These are phyloP conservation scores for Penicillium psychrofluorescens DNA, from an alignment of 495 filamentous ascomycete species.

Conservation along the genomic window DNA sequence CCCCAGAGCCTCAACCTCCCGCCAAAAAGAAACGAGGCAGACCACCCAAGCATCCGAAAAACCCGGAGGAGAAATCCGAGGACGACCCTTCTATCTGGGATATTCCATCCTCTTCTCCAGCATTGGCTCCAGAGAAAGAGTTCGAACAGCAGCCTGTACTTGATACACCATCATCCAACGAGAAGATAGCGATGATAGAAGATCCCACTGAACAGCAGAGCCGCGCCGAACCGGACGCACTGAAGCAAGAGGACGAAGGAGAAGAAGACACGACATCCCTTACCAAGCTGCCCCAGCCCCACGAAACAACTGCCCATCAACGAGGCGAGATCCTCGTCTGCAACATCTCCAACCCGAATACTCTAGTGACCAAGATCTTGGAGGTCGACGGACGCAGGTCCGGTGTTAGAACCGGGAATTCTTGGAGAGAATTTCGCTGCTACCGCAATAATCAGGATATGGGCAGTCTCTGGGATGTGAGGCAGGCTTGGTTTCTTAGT, in stretches of 20 bases:
- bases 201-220: too few species aligned
- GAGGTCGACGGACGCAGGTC: constrained; percentile 29
- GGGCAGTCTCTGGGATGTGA: constrained; percentile 47
- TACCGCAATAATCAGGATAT: constrained; percentile 49
- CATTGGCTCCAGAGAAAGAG: too few species aligned
- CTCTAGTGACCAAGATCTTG: constrained; percentile 31
- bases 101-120: too few species aligned
- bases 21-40: constrained; percentile 13
- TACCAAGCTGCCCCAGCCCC: too few species aligned
- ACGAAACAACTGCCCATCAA: not conserved
- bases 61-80: not conserved
- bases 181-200: too few species aligned
- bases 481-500: constrained; percentile 37
- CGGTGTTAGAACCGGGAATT: constrained; percentile 33
- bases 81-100: not conserved
- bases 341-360: constrained; percentile 21
- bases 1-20: constrained; percentile 8
- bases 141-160: too few species aligned
- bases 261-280: too few species aligned
- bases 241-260: too few species aligned
- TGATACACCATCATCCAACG: too few species aligned
- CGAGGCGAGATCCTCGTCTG: constrained; percentile 22
- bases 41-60: constrained; percentile 4
- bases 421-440: constrained; percentile 46
- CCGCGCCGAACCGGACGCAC: too few species aligned